Conservation (phyloP, 2,329 filamentous ascomycete genomes). For the Pseudocercospora musae region DNA sequence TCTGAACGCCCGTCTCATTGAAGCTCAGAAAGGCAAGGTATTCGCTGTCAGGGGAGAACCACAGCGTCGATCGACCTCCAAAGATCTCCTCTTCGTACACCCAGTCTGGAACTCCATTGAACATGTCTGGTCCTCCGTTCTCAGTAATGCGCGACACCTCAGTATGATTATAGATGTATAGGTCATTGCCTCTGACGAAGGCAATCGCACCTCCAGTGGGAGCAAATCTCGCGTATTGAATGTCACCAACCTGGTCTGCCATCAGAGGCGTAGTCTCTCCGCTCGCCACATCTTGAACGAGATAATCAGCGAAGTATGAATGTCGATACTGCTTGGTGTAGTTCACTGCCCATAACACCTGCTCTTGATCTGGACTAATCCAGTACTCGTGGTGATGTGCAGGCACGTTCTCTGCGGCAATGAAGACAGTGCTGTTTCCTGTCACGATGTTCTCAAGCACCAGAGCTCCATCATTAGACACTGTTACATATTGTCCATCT, state of each 20-base stretch:
- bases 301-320: slow-evolving; percentile 66
- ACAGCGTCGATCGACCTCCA: slow-evolving; percentile 50
- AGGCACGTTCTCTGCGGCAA: slow-evolving; percentile 58
- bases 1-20: slow-evolving; percentile 65
- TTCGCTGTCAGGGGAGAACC: slow-evolving; percentile 57
- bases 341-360: slow-evolving; percentile 62
- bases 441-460: slow-evolving; percentile 62
- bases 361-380: slow-evolving; percentile 58
- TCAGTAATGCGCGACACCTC: slow-evolving; percentile 56
- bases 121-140: slow-evolving; percentile 60
- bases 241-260: slow-evolving; percentile 59
- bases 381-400: slow-evolving; percentile 56
- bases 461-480: slow-evolving; percentile 51
- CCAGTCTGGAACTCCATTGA: slow-evolving; percentile 65
- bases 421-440: slow-evolving; percentile 55
- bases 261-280: slow-evolving; percentile 56
- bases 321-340: slow-evolving; percentile 66
- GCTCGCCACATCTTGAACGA: slow-evolving; percentile 59
- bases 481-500: slow-evolving; percentile 61
- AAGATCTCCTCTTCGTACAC: slow-evolving; percentile 61
- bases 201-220: slow-evolving; percentile 59
- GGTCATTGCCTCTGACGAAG: slow-evolving; percentile 65
- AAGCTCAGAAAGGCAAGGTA: slow-evolving; percentile 56
- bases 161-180: slow-evolving; percentile 58
- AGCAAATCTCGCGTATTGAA: slow-evolving; percentile 64